Evolutionary conservation across 108 stramenopile genomes (phyloP).

Genomic region (Cyclotella choctawhatcheeana): DNA sequence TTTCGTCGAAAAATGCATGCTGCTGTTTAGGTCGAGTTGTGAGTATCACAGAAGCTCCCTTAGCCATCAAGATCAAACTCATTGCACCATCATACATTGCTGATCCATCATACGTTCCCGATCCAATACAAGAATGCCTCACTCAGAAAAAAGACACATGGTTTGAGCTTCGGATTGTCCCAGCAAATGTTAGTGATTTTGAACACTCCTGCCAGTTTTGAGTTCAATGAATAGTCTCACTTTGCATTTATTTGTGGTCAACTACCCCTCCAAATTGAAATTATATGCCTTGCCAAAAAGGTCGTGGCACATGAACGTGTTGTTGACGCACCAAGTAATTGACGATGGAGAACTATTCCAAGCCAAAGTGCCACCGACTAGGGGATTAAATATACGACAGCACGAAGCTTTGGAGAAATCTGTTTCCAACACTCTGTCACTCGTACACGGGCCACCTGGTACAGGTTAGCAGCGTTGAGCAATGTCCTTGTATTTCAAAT

Average conservation of each 20-base stretch:
- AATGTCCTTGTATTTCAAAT: background rate
- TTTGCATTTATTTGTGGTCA: background rate
- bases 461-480: background rate
- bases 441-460: constrained; percentile 6
- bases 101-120: background rate
- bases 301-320: constrained; percentile 10
- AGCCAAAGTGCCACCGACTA: background rate
- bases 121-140: background rate
- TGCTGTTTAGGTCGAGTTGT: background rate
- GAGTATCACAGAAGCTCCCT: constrained; percentile 3
- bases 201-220: no score
- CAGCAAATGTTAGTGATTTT: constrained; percentile 7
- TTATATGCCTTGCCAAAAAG: no score
- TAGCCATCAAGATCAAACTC: background rate
- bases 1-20: background rate
- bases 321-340: background rate
- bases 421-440: background rate
- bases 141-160: background rate
- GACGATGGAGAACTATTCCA: background rate
- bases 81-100: background rate
- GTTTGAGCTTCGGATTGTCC: constrained; percentile 1
- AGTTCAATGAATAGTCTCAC: background rate
- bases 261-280: no score
- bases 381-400: background rate
- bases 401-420: constrained; percentile 1